Evolutionary conservation across 164 flowering plant species (phyloP).

Genomic region (Magnolia sinica): DNA sequence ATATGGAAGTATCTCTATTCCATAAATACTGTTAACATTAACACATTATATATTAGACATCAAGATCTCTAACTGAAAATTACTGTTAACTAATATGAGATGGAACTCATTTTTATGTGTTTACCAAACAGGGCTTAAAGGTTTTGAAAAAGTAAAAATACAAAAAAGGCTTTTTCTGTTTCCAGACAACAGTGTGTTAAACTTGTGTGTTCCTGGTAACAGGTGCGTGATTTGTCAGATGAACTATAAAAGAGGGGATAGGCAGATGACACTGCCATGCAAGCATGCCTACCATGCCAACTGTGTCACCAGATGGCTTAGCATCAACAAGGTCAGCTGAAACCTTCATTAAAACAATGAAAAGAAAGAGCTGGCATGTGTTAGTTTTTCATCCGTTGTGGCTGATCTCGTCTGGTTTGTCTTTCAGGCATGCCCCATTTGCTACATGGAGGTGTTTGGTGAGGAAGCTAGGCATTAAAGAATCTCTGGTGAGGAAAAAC

Average conservation of each 20-base stretch:
- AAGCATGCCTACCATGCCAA: slow-evolving; percentile 70
- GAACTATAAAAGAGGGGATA: slow-evolving; percentile 74
- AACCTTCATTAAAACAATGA: background rate
- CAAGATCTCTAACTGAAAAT: too few species aligned
- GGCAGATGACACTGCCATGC: slow-evolving; percentile 72
- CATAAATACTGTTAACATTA: too few species aligned
- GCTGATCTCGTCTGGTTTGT: background rate
- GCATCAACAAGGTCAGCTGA: slow-evolving; percentile 75
- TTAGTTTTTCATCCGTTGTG: background rate
- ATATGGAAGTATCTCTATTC: too few species aligned
- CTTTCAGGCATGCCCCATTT: slow-evolving; percentile 20
- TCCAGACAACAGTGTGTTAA: background rate
- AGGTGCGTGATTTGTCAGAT: slow-evolving; percentile 95
- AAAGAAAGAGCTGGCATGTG: too few species aligned
- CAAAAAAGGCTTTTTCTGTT: too few species aligned
- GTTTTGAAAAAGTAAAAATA: too few species aligned
- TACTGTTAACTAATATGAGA: too few species aligned
- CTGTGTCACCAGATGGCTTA: slow-evolving; percentile 78
- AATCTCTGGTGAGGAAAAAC: background rate
- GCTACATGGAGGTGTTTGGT: slow-evolving; percentile 12
- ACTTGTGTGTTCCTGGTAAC: background rate
- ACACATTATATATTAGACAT: too few species aligned
- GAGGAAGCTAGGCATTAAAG: slow-evolving; percentile 3
- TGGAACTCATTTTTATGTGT: too few species aligned
- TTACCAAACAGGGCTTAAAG: too few species aligned